phyloP scores from a whole-genome alignment of 345 rosid species.

The Durio zibethinus region DNA sequence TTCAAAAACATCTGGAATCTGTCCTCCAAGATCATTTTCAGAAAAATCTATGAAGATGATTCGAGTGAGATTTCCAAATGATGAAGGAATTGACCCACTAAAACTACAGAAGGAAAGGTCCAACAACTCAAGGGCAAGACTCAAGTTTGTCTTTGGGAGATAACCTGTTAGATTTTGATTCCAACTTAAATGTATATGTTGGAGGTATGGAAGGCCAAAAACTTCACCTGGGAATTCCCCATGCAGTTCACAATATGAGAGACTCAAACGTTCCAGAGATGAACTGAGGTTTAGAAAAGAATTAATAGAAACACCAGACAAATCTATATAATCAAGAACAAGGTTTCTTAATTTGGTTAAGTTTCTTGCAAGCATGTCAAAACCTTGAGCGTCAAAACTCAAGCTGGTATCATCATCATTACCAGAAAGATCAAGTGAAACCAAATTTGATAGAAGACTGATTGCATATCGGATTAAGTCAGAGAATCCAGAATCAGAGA shows the following conservation, averaged over 20 bases:
- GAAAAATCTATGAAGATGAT: background rate
- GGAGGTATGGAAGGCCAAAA: slow-evolving; percentile 8
- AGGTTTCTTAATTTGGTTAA: slow-evolving; percentile 7
- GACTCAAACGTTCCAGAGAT: slow-evolving; percentile 4
- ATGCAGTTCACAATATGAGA: rapidly evolving
- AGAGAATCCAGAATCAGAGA: background rate
- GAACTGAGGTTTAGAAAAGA: slow-evolving; percentile 12
- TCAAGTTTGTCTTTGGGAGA: slow-evolving; percentile 8
- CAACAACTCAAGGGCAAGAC: background rate
- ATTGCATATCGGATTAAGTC: slow-evolving; percentile 9
- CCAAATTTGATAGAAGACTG: background rate
- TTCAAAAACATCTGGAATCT: background rate
- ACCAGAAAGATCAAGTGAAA: slow-evolving; percentile 12
- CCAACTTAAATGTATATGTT: background rate
- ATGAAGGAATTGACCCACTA: background rate
- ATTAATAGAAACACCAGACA: background rate
- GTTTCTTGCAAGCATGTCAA: slow-evolving; percentile 2
- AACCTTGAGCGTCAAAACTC: background rate
- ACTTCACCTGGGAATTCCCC: slow-evolving; percentile 10
- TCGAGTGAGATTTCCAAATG: background rate
- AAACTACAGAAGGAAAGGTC: background rate
- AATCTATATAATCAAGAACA: background rate
- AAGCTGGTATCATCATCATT: too few relatives aligned
- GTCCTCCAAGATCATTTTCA: background rate
- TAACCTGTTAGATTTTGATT: background rate